Evolutionary conservation across 495 filamentous ascomycete species (phyloP), one percentile per base, ranked within the genome.

Genomic region (Penicillium nucicola): DNA sequence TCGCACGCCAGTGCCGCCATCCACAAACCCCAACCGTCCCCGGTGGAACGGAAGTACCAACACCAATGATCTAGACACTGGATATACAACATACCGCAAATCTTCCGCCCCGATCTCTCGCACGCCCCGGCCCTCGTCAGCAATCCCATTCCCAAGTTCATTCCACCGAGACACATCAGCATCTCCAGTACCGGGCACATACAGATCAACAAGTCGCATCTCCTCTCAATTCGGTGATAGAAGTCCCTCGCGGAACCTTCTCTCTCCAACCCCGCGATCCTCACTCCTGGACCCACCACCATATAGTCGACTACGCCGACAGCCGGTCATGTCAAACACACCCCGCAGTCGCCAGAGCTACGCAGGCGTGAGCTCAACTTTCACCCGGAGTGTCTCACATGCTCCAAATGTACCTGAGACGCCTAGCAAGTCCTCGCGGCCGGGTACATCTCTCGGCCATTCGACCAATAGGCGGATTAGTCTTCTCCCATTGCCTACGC

Each of bases 41-140:
- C 80, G 85, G 44, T 97, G 92, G 92, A 96, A 87, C 62, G 50
- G 62, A 6, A 89, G 85, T 31, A 83, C 81, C 11, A 93, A 90
- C 60, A 82, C 85, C 40, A 77, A 75, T 5, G 82, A 87, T 48
- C 74, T 84, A 18, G 76, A 86, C 25, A 80, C 83, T 13, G 84
- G 86, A 18, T 84, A 89, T 63, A 83, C 82, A 58, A 87, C 84
- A 11, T 79, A 85, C 58, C 74, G 81, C 37, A 87, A 84, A 45
- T 52, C 58, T 23, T 69, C 70, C 3, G 53, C 69, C 20, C 66
- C 71, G 10, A 25, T 30, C 6, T 41, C 56, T 18, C 71, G 62
- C 13, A 62, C 61, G 5, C 61, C 76, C 11, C 66, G 68, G 9
- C 70, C 74, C 4, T 65, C 68, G 14, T 79, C 68, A 12, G 73